Evolutionary conservation across 176 grass and related monocot species (phyloP), one percentile per base, ranked within the genome.

Genomic region (Paspalum vaginatum): DNA sequence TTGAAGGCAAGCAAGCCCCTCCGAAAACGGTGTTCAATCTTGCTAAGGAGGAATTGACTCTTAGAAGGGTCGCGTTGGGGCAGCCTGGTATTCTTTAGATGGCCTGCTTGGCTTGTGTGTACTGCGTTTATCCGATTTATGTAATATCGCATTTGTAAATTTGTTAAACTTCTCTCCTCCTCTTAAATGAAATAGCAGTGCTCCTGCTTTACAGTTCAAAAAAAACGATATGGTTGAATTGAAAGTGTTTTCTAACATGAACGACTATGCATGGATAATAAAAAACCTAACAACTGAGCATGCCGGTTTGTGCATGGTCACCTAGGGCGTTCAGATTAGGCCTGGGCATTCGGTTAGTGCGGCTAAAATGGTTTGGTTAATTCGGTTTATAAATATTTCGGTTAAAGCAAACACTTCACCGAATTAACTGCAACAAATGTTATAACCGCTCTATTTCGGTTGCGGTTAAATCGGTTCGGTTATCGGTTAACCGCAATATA

Each of bases 171-270:
- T n/a, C n/a, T n/a, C n/a, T n/a, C n/a, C n/a, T n/a, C n/a, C n/a
- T n/a, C n/a, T n/a, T n/a, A n/a, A n/a, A n/a, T n/a, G n/a, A n/a
- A n/a, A n/a, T n/a, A n/a, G n/a, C n/a, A n/a, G n/a, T n/a, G n/a
- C n/a, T n/a, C n/a, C n/a, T n/a, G n/a, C n/a, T n/a, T n/a, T n/a
- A n/a, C n/a, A n/a, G n/a, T n/a, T n/a, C n/a, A n/a, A n/a, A n/a
- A n/a, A n/a, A n/a, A n/a, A n/a, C n/a, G n/a, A n/a, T n/a, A 71
- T 42, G 8, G 62, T 37, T 79, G 65, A 69, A 69, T 45, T 68
- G 65, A 22, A 46, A 22, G 65, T 46, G 11, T 26, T 68, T 68
- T 24, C 42, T 68, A 46, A 46, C 65, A 14, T 68, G 65, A 46
- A 74, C 21, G 75, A 60, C 50, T n/a, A 51, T 37, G 66, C 41